phyloP scores from a whole-genome alignment of 805 yeast species.

The Yamadazyma nakazawae region DNA sequence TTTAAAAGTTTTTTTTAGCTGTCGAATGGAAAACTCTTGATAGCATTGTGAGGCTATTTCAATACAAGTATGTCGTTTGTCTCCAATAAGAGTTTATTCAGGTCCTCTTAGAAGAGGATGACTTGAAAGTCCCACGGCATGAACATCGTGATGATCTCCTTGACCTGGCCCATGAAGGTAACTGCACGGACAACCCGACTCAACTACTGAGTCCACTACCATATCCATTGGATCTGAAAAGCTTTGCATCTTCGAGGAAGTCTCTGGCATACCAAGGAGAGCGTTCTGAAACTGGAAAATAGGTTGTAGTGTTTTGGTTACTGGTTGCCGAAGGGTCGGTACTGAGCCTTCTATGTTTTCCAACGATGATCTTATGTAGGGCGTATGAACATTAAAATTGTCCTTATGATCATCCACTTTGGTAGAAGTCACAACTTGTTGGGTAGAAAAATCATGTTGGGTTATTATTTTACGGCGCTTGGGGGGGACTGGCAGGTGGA shows the following conservation, averaged over 20 bases:
- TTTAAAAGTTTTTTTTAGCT: too few species aligned
- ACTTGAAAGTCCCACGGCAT: conserved; percentile 22
- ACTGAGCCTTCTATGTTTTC: too few species aligned
- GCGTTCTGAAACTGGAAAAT: neutral
- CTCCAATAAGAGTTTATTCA: conserved; percentile 12
- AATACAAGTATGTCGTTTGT: too few species aligned
- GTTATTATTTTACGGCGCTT: neutral
- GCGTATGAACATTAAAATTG: too few species aligned
- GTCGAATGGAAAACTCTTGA: too few species aligned
- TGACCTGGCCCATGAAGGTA: conserved; percentile 27
- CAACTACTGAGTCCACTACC: neutral
- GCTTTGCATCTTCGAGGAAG: neutral
- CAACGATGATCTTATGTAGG: too few species aligned
- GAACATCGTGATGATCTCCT: conserved; percentile 22
- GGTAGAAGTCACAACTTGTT: too few species aligned
- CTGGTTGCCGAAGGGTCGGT: too few species aligned
- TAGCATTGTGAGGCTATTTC: too few species aligned
- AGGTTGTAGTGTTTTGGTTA: too few species aligned
- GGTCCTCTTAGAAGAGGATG: conserved; percentile 26
- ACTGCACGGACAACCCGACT: conserved; percentile 25
- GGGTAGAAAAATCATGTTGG: neutral
- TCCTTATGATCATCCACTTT: too few species aligned
- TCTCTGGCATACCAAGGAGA: neutral
- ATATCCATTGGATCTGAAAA: neutral
- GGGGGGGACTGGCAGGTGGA: neutral